Conservation (phyloP, 352 stramenopile species). For the Pythium rishiriense region DNA sequence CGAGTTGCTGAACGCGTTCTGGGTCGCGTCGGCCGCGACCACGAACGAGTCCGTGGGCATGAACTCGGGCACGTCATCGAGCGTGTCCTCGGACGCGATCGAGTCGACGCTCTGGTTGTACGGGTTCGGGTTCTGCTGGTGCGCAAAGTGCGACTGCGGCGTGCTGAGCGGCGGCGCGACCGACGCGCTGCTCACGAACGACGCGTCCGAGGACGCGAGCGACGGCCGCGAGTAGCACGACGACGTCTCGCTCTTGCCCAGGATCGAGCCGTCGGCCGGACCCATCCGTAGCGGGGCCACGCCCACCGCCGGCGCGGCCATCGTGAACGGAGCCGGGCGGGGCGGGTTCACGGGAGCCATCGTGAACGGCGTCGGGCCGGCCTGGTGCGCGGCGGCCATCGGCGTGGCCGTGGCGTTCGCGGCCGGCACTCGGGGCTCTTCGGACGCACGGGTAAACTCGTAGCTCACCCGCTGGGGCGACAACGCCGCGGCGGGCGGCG, state of each 20-base stretch:
- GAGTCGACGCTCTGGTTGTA: constrained; percentile 6
- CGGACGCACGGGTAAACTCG: constrained; percentile 13
- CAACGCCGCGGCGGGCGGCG: not conserved
- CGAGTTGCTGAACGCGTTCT: constrained; percentile 13
- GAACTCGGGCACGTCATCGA: constrained; percentile 13
- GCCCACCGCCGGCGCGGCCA: not conserved
- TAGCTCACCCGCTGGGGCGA: constrained; percentile 22
- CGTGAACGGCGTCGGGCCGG: constrained; percentile 3
- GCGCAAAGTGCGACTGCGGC: no score
- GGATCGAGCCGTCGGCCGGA: constrained; percentile 14
- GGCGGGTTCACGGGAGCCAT: not conserved
- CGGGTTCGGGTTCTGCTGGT: not conserved
- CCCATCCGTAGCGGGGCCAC: not conserved
- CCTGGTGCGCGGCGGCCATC: not conserved
- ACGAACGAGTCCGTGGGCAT: constrained; percentile 19
- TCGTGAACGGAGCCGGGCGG: not conserved
- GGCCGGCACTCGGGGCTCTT: not conserved
- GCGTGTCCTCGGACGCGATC: constrained; percentile 4
- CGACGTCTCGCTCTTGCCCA: constrained; percentile 6
- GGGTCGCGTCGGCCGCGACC: not conserved
- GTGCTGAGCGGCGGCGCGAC: constrained; percentile 12
- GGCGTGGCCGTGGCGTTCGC: constrained; percentile 1
- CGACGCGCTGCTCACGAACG: constrained; percentile 25
- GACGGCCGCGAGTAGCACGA: constrained; percentile 7
- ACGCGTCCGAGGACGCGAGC: constrained; percentile 13